Evolutionary conservation across 2,329 filamentous ascomycete genomes (phyloP), one percentile per base, ranked within the genome.

Genomic region (Calonectria pseudoturangicola): DNA sequence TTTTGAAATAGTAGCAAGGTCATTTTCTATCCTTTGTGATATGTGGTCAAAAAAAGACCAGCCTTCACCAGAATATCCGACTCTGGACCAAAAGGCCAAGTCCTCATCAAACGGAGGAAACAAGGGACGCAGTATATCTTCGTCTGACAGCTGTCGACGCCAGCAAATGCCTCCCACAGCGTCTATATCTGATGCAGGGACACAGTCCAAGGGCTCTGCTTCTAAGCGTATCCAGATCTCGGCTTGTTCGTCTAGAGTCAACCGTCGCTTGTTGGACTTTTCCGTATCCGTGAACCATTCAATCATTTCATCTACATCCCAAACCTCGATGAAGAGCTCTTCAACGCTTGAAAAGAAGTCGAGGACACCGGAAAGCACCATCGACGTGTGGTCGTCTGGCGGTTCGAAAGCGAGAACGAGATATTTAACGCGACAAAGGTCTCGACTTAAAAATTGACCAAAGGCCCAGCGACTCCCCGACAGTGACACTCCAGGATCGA

Each of bases 31-130:
- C 6, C 15, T 16, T 41, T 21, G 15, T 6, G 21, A 4, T 3
- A 16, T 10, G 3, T 10, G 9, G 2, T 60, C 54, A 13, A 36
- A 12, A 25, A 41, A 60, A 4, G 54, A 41, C 21, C 21, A 21
- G 21, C 21, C 21, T 21, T 21, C 21, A 21, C 21, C 21, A 21
- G 21, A 21, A 21, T 21, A 21, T 21, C 21, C 21, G 21, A 21
- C 21, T 21, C 21, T 21, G 21, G 21, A 9, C 54, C 54, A 41
- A 41, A 60, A 60, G 2, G 10, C 1, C 2, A 8, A 18, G 8
- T 8, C 7, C 2, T 7, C 21, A 10, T 6, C n/a, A 12, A 12
- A 2, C 10, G 10, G 2, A 9, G 2, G 4, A 3, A 3, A 27
- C 21, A 60, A 5, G n/a, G 13, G 15, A 27, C 6, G 21, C 7